These are phyloP conservation scores for Fomitopsis schrenkii DNA, from an alignment of 1,284 basidiomycete genomes.

Conservation along the genomic window DNA sequence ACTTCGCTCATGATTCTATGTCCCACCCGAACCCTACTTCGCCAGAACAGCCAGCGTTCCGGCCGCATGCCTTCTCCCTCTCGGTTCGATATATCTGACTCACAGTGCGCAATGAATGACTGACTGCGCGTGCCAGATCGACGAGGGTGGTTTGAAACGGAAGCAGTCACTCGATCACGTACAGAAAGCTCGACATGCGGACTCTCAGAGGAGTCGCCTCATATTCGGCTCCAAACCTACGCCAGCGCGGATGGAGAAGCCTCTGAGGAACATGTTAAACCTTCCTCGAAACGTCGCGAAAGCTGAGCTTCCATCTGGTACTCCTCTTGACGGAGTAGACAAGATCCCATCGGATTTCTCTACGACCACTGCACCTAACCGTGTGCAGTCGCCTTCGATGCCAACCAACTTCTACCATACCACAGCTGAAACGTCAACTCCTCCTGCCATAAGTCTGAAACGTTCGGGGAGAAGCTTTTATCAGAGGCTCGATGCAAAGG, in stretches of 20 bases:
- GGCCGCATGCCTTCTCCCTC: background rate
- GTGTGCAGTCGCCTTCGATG: background rate
- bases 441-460: constrained; percentile 6
- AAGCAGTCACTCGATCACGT: constrained; percentile 5
- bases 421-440: background rate
- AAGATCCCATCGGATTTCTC: background rate
- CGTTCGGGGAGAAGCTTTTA: constrained; percentile 16
- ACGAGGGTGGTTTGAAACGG: background rate
- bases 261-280: background rate
- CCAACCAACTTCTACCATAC: background rate
- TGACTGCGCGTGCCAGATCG: background rate
- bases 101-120: too few relatives aligned
- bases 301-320: background rate
- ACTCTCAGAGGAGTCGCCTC: constrained; percentile 11
- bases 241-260: constrained; percentile 6
- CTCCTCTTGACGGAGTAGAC: background rate
- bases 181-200: constrained; percentile 7
- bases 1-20: background rate
- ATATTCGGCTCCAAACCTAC: constrained; percentile 8
- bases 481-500: constrained; percentile 18
- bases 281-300: background rate
- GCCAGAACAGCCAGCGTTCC: background rate
- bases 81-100: background rate
- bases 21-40: background rate
- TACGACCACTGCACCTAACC: background rate